These are phyloP conservation scores for Rubia yunnanensis DNA, from an alignment of 257 asterid genomes.

Conservation along the genomic window DNA sequence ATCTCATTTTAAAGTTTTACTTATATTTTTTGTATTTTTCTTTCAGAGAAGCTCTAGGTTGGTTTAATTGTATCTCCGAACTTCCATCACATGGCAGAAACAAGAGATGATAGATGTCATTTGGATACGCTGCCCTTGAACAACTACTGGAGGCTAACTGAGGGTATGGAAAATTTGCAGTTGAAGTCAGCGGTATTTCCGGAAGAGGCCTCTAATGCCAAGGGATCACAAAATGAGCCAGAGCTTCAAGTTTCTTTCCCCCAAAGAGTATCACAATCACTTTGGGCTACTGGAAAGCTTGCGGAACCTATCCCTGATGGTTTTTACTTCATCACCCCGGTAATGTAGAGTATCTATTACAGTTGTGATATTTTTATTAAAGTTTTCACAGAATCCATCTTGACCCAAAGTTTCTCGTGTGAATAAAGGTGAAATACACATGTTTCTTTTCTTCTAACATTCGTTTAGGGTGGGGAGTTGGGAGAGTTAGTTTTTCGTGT, in stretches of 20 bases:
- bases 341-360: constrained; percentile 32
- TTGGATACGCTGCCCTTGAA: constrained; percentile 37
- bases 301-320: constrained; percentile 82
- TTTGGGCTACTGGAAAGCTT: constrained; percentile 86
- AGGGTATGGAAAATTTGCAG: constrained; percentile 48
- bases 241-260: constrained; percentile 40
- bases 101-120: constrained; percentile 32
- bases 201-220: constrained; percentile 38
- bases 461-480: neutral
- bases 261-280: constrained; percentile 58
- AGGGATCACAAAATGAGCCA: constrained; percentile 29
- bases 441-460: neutral
- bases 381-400: neutral
- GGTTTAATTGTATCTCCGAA: constrained; percentile 19
- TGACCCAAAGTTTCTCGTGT: neutral
- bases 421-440: neutral
- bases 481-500: neutral
- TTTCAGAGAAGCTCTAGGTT: neutral
- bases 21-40: neutral
- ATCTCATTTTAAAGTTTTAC: neutral
- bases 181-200: constrained; percentile 46
- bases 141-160: constrained; percentile 63
- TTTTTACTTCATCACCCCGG: constrained; percentile 77
- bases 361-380: neutral
- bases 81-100: constrained; percentile 61